phyloP scores from a whole-genome alignment of 1,139 yeast genomes.

The Suhomyces taliae region DNA sequence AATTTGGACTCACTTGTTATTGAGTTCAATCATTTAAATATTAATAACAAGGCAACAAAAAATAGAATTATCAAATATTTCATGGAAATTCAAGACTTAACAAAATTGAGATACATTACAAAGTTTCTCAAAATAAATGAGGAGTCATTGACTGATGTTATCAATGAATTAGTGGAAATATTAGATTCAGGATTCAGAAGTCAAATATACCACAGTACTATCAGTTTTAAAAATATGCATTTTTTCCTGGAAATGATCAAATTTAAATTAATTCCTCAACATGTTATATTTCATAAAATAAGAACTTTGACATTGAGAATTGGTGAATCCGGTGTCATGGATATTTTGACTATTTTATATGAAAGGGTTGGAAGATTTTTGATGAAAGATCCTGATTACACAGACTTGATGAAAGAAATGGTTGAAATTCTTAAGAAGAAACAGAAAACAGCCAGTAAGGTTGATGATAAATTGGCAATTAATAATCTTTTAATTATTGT shows the following conservation, averaged over 20 bases:
- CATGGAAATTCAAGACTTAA: slow-evolving; percentile 46
- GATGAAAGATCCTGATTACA: slow-evolving; percentile 60
- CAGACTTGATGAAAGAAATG: slow-evolving; percentile 62
- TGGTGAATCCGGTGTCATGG: slow-evolving; percentile 58
- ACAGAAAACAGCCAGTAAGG: slow-evolving; percentile 43
- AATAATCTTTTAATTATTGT: slow-evolving; percentile 59
- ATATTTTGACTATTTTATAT: slow-evolving; percentile 62
- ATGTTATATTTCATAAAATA: slow-evolving; percentile 70
- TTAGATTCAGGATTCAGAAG: slow-evolving; percentile 63
- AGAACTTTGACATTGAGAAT: slow-evolving; percentile 55
- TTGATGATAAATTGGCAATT: slow-evolving; percentile 63
- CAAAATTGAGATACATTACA: slow-evolving; percentile 52
- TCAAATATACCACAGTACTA: slow-evolving; percentile 51
- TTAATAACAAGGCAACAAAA: slow-evolving; percentile 75
- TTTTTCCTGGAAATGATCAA: slow-evolving; percentile 77
- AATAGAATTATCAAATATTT: slow-evolving; percentile 60
- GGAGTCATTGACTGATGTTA: slow-evolving; percentile 49
- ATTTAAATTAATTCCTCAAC: slow-evolving; percentile 72
- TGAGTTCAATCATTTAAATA: slow-evolving; percentile 50
- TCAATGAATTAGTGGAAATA: slow-evolving; percentile 54
- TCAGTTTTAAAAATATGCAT: slow-evolving; percentile 57
- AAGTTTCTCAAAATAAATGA: slow-evolving; percentile 67
- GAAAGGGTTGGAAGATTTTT: slow-evolving; percentile 70
- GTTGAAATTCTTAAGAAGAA: slow-evolving; percentile 54
- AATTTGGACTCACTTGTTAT: slow-evolving; percentile 57